phyloP scores from a whole-genome alignment of 352 stramenopile species.

The Globisporangium takayamanum region DNA sequence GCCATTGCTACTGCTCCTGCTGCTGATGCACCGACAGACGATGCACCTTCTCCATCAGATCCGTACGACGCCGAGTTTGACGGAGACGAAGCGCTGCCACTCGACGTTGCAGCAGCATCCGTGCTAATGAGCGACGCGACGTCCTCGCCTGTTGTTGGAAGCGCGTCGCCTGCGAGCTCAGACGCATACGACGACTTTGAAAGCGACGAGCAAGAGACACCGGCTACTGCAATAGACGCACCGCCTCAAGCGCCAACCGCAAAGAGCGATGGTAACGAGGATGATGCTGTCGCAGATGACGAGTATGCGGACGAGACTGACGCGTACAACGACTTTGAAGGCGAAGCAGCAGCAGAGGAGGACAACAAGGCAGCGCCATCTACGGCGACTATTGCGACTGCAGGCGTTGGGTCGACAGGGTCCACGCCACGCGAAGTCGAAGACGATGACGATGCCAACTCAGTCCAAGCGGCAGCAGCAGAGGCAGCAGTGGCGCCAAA shows the following conservation, averaged over 20 bases:
- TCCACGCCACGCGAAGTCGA: conserved; percentile 25
- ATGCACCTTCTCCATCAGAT: no score
- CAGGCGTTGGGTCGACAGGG: conserved; percentile 5
- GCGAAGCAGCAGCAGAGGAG: conserved; percentile 5
- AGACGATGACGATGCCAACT: conserved; percentile 14
- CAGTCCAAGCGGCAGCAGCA: conserved; percentile 4
- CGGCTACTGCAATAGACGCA: not conserved
- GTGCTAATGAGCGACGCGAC: not conserved
- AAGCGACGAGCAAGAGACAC: not conserved
- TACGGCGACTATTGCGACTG: conserved; percentile 2
- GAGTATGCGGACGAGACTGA: conserved; percentile 32
- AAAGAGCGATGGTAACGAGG: no score
- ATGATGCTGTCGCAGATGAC: conserved; percentile 6
- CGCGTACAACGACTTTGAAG: conserved; percentile 45
- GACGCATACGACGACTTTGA: conserved; percentile 12
- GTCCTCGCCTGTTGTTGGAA: not conserved
- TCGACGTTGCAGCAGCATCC: not conserved
- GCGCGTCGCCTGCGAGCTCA: not conserved
- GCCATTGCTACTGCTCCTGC: not conserved
- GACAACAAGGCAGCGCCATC: not conserved
- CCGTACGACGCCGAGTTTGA: no score
- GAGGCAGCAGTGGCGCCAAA: conserved; percentile 1
- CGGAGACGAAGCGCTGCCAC: no score
- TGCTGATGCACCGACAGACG: no score
- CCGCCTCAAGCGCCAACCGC: not conserved